Evolutionary conservation across 352 stramenopile species (phyloP), one percentile per base, ranked within the genome.

Genomic region (Phytophthora macrochlamydospora): DNA sequence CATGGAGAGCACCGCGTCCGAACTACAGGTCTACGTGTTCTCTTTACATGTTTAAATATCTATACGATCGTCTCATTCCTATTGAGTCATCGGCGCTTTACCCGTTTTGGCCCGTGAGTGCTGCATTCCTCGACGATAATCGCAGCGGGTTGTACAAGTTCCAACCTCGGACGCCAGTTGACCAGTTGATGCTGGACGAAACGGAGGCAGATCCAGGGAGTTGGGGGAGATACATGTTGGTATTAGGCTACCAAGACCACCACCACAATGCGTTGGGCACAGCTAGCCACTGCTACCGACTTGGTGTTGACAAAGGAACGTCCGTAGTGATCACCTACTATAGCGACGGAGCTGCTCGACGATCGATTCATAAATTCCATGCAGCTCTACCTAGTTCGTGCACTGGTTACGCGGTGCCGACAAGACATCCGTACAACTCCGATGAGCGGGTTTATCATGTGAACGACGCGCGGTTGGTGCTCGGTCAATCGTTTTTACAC

Each of bases 91-190:
- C 61, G 31, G 35, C 6, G 35, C 38, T 45, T 14, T 48, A 14
- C n/a, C 35, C 32, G 14, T 33, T 71, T 14, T 59, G 48, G 42
- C 45, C 58, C 2, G 45, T 42, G 14, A 59, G 38, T 29, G 35
- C 43, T 14, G 37, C 58, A 9, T 71, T 71, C 37, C 32, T 71
- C 4, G 55, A 71, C 37, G 56, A 71, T 37, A 11, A 66, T 31
- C 32, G 29, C 28, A 54, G 56, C 18, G 63, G 63, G n/a, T 18
- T 71, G n/a, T 71, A 71, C 45, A 54, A 50, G 14, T 71, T 71
- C 24, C 8, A 61, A 7, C 51, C 58, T 3, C 51, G 51, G 0
- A 56, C 48, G 44, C 2, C 37, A 2, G 37, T 52, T 18, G 63
- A 66, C 28, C 11, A 31, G 4, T 42, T 64, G 12, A 65, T 73